Base-by-base conservation (phyloP, 148 eudicot genomes). In the Talinum fruticosum region DNA sequence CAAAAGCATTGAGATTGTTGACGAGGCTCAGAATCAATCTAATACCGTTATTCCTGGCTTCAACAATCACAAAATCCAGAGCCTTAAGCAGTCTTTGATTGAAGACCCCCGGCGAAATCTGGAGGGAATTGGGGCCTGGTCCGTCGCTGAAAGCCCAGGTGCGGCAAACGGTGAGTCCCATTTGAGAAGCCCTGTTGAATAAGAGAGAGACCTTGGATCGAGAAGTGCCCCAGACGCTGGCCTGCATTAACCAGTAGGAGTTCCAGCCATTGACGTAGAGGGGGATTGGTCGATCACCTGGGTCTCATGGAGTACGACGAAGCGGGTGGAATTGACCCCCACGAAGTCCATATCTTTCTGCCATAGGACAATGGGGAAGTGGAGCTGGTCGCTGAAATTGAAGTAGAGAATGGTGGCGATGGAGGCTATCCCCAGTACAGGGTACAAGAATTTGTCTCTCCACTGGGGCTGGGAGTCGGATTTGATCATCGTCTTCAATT, bases 81-180 rank as follows among this genome's bases (percentile, higher is more conserved):
- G 82, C 92, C 86, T 84, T 71, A n/a, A 86, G 83, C 30, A 83
- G 86, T 64, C 84, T 83, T 41, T 86, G 81, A 75, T 85, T 83
- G 69, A 81, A 83, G 33, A 86, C 73, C 19, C 86, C 91, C 75
- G 89, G 89, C 0, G 85, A 83, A 75, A 86, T 79, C 84, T 88
- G 91, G 33, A 88, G 65, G 0, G 87, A 82, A 66, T 88, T 83
- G 32, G 91, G 83, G 19, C 82, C 82, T 70, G 84, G 86, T 2
- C 91, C 91, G 67, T 86, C 89, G 73, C 86, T 86, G 68, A 88
- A 88, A 71, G 87, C 91, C 89, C 91, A 88, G 66, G 91, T 85
- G 24, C 91, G 67, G 74, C 91, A 88, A 73, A 86, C 89, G 65
- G 84, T 83, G 82, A 87, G 68, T 2, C 92, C 92, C 90, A 87